Base-by-base conservation (phyloP, 1,284 basidiomycete genomes). In the Leucoagaricus sp. region DNA sequence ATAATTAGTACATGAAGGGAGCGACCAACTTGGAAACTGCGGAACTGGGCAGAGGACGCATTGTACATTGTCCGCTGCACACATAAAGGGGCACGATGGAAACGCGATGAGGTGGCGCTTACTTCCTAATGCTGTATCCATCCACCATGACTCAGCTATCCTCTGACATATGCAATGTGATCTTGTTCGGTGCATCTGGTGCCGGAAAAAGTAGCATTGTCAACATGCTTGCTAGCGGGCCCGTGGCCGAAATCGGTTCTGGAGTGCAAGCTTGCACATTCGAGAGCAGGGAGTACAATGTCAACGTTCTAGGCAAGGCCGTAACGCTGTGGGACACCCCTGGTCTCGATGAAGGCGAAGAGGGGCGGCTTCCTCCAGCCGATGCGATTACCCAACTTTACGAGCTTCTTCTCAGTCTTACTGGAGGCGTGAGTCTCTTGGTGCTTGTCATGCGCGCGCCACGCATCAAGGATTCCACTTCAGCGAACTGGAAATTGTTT, bases 391-490 rank as follows among this genome's bases (percentile, higher is more conserved):
- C 31, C 3, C 12, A 38, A 23, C 52, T 60, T 12, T 60, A 58
- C 36, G 12, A 36, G 8, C 56, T 60, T 15, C 8, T 58, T 12
- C 34, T n/a, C 7, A 53, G 19, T 1, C 53, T 60, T 1, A 4
- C 40, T n/a, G 48, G 38, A 0, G 56, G 59, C 10, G 44, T 58
- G 17, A 55, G 49, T 53, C 72, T 79, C 5, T 63, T 79, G 9
- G 53, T 78, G 1, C 77, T 76, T 58, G 73, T 71, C 58, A 68
- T 78, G 65, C 72, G 72, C 2, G 75, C 65, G 4, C 71, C 70
- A 1, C 67, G 72, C 54, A 70, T 78, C 58, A 74, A 66, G 45
- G 69, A 69, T 2, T 64, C 64, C 1, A 62, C 65, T n/a, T 64
- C 72, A 49, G n/a, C 46, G 54, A 78, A 77, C 53, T 79, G 75